Evolutionary conservation across 306 rosid species (phyloP), one percentile per base, ranked within the genome.

Genomic region (Dalbergia oliveri): DNA sequence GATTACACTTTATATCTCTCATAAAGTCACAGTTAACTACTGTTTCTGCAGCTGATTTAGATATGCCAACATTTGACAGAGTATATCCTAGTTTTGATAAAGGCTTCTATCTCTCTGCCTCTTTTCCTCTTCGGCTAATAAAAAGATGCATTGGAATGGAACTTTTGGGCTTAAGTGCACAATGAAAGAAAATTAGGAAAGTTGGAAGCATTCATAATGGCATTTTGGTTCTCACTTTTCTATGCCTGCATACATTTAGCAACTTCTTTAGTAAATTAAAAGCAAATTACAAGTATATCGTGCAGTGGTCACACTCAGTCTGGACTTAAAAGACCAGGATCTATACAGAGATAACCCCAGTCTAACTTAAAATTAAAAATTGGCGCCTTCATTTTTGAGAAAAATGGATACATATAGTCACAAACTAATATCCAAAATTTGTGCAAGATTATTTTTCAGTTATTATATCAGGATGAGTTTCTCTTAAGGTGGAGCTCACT

Each of bases 11-110:
- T 16, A 56, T 41, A 57, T 64, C 19, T 41, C 62, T 66, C 59
- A 43, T 16, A 9, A n/a, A 56, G 45, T 78, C 62, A 56, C 57
- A 59, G 31, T 19, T 33, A 45, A 39, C 47, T 60, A 59, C 47
- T 77, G 63, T 57, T 72, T 62, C 75, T 26, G 11, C 69, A 74
- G 69, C 58, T 39, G 45, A 67, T 35, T 72, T 67, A 33, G 63
- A 76, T 45, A 60, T 72, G 19, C 39, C 44, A 41, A 59, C 9
- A 44, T 79, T 31, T 70, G 68, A 61, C 60, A 73, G 56, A 39
- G 34, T 64, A 64, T 26, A 64, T 23, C 43, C 79, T 65, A 23
- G 50, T 31, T 41, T 43, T 37, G 60, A 45, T 66, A 14, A 45
- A 68, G 71, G 64, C 44, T 66, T 65, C 75, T 41, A n/a, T 65